A percentile compares a stretch with the other conserved stretches of the same genome.
Conservation (phyloP, 2,329 filamentous ascomycete genomes). For the Pseudohalonectria lignicola region DNA sequence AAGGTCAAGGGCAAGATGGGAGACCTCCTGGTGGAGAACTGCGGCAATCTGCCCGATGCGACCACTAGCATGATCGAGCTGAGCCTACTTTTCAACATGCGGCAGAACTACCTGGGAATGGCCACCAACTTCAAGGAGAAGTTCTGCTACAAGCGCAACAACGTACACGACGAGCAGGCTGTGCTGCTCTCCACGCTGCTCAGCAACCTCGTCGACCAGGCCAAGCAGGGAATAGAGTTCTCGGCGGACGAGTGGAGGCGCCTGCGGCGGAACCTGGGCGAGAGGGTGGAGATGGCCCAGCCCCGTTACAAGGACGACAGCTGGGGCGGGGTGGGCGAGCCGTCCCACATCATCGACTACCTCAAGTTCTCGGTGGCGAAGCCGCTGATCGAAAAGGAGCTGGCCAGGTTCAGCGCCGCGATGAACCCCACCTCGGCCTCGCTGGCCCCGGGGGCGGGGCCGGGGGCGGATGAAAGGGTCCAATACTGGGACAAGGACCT, state of each 20-base stretch:
- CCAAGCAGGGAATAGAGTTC: constrained; percentile 44
- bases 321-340: constrained; percentile 14
- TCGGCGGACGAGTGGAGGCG: constrained; percentile 24
- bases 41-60: constrained; percentile 8
- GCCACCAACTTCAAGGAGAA: constrained; percentile 55
- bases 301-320: constrained; percentile 32
- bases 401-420: constrained; percentile 19
- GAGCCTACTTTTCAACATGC: constrained; percentile 47
- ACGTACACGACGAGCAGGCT: constrained; percentile 31
- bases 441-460: constrained; percentile 3
- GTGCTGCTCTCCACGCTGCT: constrained; percentile 39
- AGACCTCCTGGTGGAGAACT: constrained; percentile 22
- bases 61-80: constrained; percentile 36
- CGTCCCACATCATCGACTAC: constrained; percentile 48
- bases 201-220: constrained; percentile 43
- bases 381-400: constrained; percentile 23
- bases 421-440: constrained; percentile 6
- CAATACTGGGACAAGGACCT: constrained; percentile 26
- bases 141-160: constrained; percentile 47
- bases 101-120: constrained; percentile 46
- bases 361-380: constrained; percentile 45
- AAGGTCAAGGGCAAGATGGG: constrained; percentile 35
- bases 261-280: constrained; percentile 17
- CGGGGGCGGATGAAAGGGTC: background rate
- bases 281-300: constrained; percentile 14